Evolutionary conservation across 257 asterid genomes (phyloP), one percentile per base, ranked within the genome.

Genomic region (Anisodus tanguticus): DNA sequence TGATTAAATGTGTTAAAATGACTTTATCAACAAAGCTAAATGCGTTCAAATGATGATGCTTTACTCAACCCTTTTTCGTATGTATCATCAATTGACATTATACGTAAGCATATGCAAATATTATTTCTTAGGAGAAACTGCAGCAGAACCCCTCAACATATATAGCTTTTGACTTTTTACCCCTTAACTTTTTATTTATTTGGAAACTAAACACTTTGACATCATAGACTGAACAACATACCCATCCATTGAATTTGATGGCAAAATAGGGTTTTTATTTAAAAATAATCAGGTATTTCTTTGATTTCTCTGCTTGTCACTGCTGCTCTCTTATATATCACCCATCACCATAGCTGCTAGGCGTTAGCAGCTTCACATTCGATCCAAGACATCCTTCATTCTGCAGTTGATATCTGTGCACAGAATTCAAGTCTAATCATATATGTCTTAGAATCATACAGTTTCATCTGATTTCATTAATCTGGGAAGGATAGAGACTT

Each of bases 101-200:
- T 74, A 5, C 49, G 60, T 22, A 49, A 74, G 19, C 47, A n/a
- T 72, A n/a, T 72, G 59, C 80, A 47, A 72, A 47, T 47, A 11
- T 11, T 74, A 49, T 22, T 47, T 74, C 62, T 74, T 74, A 74
- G 60, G 60, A 49, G 80, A 74, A 74, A 74, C 49, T 22, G 45
- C 19, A 11, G 60, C 80, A 74, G 60, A 10, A 74, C 15, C 39
- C 80, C 79, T 71, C 16, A 71, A 45, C 80, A 5, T n/a, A 31
- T 31, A 43, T n/a, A 0, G 8, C 55, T 49, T 71, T 45, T n/a
- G 17, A 71, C 79, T 11, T 71, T 71, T 10, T 71, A 10, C 58
- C 35, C 7, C 58, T 76, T 53, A 76, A 26, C 81, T 3, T 76
- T 8, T 13, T 6, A 76, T 47, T 47, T 19, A 11, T 74, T 19